These are phyloP conservation scores for Spiraea crenata DNA, from an alignment of 331 rosid species.

Conservation along the genomic window DNA sequence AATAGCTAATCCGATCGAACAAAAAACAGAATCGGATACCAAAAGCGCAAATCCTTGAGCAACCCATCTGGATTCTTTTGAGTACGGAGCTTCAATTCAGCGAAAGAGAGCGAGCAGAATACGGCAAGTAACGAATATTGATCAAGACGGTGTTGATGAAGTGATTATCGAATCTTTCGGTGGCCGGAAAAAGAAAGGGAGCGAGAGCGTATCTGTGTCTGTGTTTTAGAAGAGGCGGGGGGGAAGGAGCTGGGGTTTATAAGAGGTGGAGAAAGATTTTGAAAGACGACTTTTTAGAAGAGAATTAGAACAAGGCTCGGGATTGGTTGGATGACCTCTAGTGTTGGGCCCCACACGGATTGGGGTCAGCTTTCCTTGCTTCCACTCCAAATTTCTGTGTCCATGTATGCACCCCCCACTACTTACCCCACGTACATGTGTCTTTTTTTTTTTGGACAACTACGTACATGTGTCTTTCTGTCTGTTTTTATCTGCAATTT, in stretches of 20 bases:
- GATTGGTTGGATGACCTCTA: constrained; percentile 42
- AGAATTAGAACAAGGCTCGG: constrained; percentile 33
- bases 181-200: not conserved
- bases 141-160: constrained; percentile 2
- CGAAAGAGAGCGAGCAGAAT: constrained; percentile 24
- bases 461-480: constrained; percentile 1
- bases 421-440: constrained; percentile 1
- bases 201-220: not conserved
- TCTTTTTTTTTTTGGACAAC: not conserved
- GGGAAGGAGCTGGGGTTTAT: constrained; percentile 37
- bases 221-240: not conserved
- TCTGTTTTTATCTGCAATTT: not conserved
- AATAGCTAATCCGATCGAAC: constrained; percentile 41
- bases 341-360: constrained; percentile 51
- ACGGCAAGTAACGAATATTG: not conserved
- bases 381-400: constrained; percentile 24
- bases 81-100: not conserved
- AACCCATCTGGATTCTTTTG: constrained; percentile 39
- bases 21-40: constrained; percentile 58
- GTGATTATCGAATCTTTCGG: not conserved
- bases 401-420: constrained; percentile 11
- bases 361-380: constrained; percentile 33
- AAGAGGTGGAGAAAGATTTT: constrained; percentile 47
- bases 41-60: constrained; percentile 22
- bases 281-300: constrained; percentile 13